Conservation (phyloP, 2,329 filamentous ascomycete species). For the Aspergillus candidus region DNA sequence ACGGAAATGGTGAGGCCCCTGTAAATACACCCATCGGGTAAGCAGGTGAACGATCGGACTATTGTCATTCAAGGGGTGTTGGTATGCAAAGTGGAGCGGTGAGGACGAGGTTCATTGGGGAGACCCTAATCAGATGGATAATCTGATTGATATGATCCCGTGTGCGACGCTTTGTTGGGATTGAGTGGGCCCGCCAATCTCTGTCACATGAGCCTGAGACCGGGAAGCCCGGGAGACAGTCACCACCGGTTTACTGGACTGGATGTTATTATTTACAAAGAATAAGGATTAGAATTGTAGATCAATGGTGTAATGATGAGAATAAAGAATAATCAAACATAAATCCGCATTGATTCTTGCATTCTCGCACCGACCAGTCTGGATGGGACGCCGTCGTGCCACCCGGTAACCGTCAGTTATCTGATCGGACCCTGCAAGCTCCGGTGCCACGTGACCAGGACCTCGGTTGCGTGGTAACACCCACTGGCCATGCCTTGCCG, state of each 20-base stretch:
- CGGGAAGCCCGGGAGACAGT: too few relatives aligned
- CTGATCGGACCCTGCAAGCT: constrained; percentile 14
- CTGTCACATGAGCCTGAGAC: constrained; percentile 1
- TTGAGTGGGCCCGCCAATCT: constrained; percentile 4
- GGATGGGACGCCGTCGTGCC: constrained; percentile 7
- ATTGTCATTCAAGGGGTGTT: too few relatives aligned
- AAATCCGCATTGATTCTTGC: not conserved
- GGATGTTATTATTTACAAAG: too few relatives aligned
- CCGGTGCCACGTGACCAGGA: constrained; percentile 4
- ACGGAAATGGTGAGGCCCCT: too few relatives aligned
- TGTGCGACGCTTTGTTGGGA: constrained; percentile 2
- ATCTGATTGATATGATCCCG: constrained; percentile 15
- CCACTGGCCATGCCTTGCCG: too few relatives aligned
- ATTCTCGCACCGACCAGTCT: not conserved
- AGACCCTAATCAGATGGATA: too few relatives aligned
- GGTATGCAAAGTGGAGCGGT: not conserved
- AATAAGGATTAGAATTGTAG: too few relatives aligned
- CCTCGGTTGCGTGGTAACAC: constrained; percentile 1
- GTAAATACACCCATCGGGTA: too few relatives aligned
- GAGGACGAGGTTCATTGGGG: not conserved
- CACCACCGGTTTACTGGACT: too few relatives aligned
- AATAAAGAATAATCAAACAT: too few relatives aligned
- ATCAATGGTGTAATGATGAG: too few relatives aligned
- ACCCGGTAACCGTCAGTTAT: constrained; percentile 13
- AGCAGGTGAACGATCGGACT: too few relatives aligned